phyloP scores from a whole-genome alignment of 108 stramenopile species.

The Skeletonema marinoi region DNA sequence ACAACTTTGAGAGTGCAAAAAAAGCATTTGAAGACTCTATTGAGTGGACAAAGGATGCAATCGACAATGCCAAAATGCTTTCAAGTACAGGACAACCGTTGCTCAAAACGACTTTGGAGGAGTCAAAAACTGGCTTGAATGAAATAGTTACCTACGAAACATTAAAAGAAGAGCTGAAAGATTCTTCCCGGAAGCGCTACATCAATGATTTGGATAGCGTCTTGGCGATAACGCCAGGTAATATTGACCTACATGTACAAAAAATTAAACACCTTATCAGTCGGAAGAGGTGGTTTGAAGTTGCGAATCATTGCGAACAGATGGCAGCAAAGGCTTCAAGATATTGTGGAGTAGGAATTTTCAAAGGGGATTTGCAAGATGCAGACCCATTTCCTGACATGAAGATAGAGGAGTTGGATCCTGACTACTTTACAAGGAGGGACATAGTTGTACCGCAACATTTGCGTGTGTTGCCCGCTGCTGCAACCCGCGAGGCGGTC shows the following conservation, averaged over 20 bases:
- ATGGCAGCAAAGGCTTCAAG: slow-evolving; percentile 19
- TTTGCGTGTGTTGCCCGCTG: slow-evolving; percentile 15
- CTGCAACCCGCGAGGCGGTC: slow-evolving; percentile 36
- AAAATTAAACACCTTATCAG: slow-evolving; percentile 22
- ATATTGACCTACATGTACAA: slow-evolving; percentile 16
- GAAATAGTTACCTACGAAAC: neutral
- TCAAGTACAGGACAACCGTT: neutral
- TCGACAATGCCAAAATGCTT: neutral
- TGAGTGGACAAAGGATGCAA: slow-evolving; percentile 18
- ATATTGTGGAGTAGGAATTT: slow-evolving; percentile 20
- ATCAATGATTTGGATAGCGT: slow-evolving; percentile 8
- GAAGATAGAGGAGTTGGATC: slow-evolving; percentile 15
- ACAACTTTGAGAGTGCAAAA: slow-evolving; percentile 9
- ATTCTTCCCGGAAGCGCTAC: neutral
- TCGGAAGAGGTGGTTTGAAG: slow-evolving; percentile 27
- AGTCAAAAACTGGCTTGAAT: slow-evolving; percentile 11
- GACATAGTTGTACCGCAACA: slow-evolving; percentile 13
- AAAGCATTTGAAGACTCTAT: slow-evolving; percentile 35
- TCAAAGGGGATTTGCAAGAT: slow-evolving; percentile 26
- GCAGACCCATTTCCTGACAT: slow-evolving; percentile 7
- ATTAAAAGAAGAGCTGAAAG: neutral
- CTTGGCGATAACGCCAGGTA: slow-evolving; percentile 30
- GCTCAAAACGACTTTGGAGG: neutral
- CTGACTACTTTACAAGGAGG: slow-evolving; percentile 25
- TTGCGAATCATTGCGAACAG: slow-evolving; percentile 47